These are phyloP conservation scores for Vanrija sp. DNA, from an alignment of 1,284 basidiomycete species.

Conservation along the genomic window DNA sequence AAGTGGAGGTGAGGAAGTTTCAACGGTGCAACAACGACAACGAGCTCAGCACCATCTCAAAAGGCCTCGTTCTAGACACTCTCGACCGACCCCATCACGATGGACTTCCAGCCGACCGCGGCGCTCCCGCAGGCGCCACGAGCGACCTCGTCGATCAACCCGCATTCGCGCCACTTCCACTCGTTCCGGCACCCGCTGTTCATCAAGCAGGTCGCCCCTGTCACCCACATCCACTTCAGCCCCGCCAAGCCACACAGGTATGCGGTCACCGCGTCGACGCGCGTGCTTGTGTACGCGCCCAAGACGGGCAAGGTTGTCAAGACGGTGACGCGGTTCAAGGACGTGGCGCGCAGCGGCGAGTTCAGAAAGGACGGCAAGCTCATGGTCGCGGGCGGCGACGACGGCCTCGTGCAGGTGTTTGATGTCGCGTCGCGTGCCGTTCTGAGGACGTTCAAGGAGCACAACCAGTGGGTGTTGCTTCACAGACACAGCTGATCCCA, in stretches of 20 bases:
- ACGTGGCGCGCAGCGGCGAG: conserved; percentile 81
- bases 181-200: conserved; percentile 49
- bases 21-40: not conserved
- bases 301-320: conserved; percentile 93
- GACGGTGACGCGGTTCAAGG: conserved; percentile 94
- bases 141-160: conserved; percentile 37
- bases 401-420: conserved; percentile 92
- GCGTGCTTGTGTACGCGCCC: conserved; percentile 93
- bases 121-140: conserved; percentile 43
- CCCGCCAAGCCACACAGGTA: conserved; percentile 81
- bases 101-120: conserved; percentile 47
- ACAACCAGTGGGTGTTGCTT: conserved; percentile 66
- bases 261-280: conserved; percentile 89
- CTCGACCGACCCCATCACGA: conserved; percentile 13
- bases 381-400: conserved; percentile 91
- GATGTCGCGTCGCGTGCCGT: conserved; percentile 94
- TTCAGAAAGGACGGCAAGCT: conserved; percentile 92
- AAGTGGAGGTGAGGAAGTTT: conserved; percentile 6
- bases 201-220: conserved; percentile 90
- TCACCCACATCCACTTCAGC: conserved; percentile 87
- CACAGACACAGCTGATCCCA: conserved; percentile 17
- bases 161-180: conserved; percentile 49
- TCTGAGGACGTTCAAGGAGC: conserved; percentile 82
- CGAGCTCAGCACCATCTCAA: not conserved
- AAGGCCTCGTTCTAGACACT: not conserved